These are phyloP conservation scores for Dipodascopsis uninucleata DNA, from an alignment of 805 yeast genomes.

Conservation along the genomic window DNA sequence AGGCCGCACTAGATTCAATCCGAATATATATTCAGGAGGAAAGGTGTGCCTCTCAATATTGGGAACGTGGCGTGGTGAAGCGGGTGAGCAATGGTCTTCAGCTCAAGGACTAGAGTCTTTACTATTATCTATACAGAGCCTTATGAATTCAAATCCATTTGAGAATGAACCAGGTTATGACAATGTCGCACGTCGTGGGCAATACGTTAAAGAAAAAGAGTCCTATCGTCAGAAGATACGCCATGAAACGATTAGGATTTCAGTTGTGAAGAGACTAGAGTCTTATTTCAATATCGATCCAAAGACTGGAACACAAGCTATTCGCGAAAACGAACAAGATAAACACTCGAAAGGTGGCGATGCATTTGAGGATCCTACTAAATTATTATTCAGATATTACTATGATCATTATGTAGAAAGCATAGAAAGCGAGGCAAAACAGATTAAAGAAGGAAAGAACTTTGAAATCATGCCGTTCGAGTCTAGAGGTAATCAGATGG, in stretches of 20 bases:
- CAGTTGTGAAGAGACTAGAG: slow-evolving; percentile 14
- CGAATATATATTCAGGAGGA: slow-evolving; percentile 16
- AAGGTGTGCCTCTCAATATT: slow-evolving; percentile 17
- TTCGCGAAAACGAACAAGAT: neutral
- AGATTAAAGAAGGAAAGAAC: neutral
- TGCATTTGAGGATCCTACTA: slow-evolving; percentile 14
- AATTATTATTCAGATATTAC: slow-evolving; percentile 9
- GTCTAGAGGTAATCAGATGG: slow-evolving; percentile 6
- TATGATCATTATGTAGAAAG: slow-evolving; percentile 7
- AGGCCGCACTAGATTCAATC: slow-evolving; percentile 20
- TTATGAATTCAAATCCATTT: slow-evolving; percentile 17
- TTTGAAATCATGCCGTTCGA: slow-evolving; percentile 16
- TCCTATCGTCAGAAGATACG: slow-evolving; percentile 10
- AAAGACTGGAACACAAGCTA: slow-evolving; percentile 1
- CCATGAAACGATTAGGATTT: slow-evolving; percentile 14
- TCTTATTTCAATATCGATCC: slow-evolving; percentile 5
- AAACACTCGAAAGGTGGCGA: neutral
- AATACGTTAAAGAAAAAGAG: slow-evolving; percentile 1
- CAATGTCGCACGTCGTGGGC: neutral
- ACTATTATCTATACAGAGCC: slow-evolving; percentile 17
- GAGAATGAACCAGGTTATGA: slow-evolving; percentile 21
- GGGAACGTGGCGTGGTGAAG: slow-evolving; percentile 19
- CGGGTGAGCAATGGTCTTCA: slow-evolving; percentile 23
- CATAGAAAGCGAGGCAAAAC: neutral
- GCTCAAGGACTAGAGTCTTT: slow-evolving; percentile 20